Conservation (phyloP, 164 flowering plant species). For the Pachysandra terminalis region DNA sequence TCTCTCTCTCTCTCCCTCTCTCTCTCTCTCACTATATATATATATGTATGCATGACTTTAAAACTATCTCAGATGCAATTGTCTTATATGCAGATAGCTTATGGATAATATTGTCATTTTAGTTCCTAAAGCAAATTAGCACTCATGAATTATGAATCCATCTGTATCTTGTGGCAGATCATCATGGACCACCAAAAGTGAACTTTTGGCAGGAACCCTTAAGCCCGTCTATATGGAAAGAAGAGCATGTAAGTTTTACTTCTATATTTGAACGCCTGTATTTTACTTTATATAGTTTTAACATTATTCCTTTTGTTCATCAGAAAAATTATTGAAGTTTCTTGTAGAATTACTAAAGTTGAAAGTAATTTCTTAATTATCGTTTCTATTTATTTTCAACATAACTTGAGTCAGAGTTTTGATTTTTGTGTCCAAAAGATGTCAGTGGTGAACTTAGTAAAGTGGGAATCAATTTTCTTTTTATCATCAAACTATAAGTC, state of each 20-base stretch:
- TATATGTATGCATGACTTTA: no score
- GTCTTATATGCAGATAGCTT: neutral
- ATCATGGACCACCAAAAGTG: slow-evolving; percentile 66
- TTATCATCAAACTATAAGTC: no score
- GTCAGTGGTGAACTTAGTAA: no score
- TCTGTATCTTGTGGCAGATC: slow-evolving; percentile 39
- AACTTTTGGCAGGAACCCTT: slow-evolving; percentile 71
- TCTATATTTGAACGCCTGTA: neutral
- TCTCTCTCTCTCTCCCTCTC: no score
- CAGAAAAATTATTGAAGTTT: neutral
- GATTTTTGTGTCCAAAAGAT: no score
- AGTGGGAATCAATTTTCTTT: no score
- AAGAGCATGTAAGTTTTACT: slow-evolving; percentile 53
- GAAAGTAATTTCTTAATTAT: neutral
- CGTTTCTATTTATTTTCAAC: no score
- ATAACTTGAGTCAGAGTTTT: no score
- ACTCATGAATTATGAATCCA: neutral
- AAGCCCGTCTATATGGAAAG: slow-evolving; percentile 68
- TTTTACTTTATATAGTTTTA: neutral
- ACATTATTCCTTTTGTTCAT: neutral
- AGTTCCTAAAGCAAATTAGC: neutral
- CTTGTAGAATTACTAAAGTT: neutral
- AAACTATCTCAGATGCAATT: neutral
- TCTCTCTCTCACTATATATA: no score
- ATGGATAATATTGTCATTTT: neutral